phyloP scores from a whole-genome alignment of 2,329 filamentous ascomycete genomes.

The Talaromyces sp. region DNA sequence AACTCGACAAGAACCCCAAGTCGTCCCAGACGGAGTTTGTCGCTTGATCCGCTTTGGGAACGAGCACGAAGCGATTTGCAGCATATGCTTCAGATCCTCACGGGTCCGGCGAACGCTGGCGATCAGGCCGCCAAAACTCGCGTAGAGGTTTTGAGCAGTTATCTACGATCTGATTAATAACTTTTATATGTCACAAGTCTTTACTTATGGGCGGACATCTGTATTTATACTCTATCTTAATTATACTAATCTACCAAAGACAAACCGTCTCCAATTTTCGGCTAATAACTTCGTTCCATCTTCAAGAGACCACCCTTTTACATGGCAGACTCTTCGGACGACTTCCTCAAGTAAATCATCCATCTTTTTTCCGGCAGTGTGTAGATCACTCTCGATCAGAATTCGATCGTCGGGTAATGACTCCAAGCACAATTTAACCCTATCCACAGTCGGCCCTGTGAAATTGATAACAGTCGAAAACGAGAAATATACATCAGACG shows the following conservation, averaged over 20 bases:
- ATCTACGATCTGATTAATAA: slow-evolving; percentile 6
- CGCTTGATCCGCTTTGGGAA: slow-evolving; percentile 14
- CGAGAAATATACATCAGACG: slow-evolving; percentile 77
- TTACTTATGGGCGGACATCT: neutral
- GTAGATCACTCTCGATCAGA: slow-evolving; percentile 85
- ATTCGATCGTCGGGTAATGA: slow-evolving; percentile 73
- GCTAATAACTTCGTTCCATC: slow-evolving; percentile 67
- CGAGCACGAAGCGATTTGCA: slow-evolving; percentile 14
- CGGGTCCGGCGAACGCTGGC: slow-evolving; percentile 4
- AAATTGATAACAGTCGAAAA: slow-evolving; percentile 85
- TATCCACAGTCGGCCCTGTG: slow-evolving; percentile 47
- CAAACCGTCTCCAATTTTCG: slow-evolving; percentile 73
- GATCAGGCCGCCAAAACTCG: slow-evolving; percentile 16
- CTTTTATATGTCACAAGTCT: neutral
- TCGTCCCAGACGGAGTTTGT: neutral
- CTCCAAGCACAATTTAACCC: slow-evolving; percentile 65
- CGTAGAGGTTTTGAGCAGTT: slow-evolving; percentile 17
- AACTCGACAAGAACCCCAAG: neutral
- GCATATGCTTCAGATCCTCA: slow-evolving; percentile 16
- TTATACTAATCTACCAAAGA: slow-evolving; percentile 55
- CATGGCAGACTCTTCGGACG: slow-evolving; percentile 68
- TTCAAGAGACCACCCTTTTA: slow-evolving; percentile 73
- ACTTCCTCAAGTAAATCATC: slow-evolving; percentile 73
- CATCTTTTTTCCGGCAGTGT: slow-evolving; percentile 77
- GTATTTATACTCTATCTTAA: neutral